These are phyloP conservation scores for Cladobotryum protrusum DNA, from an alignment of 2,329 filamentous ascomycete species.

Conservation along the genomic window DNA sequence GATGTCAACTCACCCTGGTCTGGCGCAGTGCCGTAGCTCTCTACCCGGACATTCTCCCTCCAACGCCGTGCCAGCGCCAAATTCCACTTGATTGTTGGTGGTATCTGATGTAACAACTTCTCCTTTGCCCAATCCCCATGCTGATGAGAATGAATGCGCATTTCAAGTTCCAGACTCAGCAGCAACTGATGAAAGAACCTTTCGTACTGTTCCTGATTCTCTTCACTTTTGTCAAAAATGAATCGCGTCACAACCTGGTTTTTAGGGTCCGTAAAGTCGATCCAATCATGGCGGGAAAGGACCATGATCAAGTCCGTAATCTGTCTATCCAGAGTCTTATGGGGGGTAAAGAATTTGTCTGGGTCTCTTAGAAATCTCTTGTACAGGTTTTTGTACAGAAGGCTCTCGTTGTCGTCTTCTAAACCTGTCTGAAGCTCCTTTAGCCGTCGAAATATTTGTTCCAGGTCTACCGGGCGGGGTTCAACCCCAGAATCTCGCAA, in stretches of 20 bases:
- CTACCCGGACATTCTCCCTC: constrained; percentile 63
- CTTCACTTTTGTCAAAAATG: constrained; percentile 55
- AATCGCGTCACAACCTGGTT: constrained; percentile 71
- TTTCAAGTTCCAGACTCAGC: constrained; percentile 63
- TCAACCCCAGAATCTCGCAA: constrained; percentile 52
- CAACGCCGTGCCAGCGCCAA: constrained; percentile 67
- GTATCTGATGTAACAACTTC: constrained; percentile 57
- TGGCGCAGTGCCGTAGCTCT: constrained; percentile 48
- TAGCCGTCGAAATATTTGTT: constrained; percentile 52
- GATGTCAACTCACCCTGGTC: constrained; percentile 40
- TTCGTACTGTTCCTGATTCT: constrained; percentile 52
- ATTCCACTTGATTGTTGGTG: constrained; percentile 66
- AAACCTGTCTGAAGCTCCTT: constrained; percentile 51
- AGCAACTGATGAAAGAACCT: constrained; percentile 73
- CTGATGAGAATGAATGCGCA: constrained; percentile 58
- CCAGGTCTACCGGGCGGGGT: constrained; percentile 56
- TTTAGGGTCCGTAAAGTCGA: constrained; percentile 62
- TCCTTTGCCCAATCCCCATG: constrained; percentile 60
- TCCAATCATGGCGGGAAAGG: constrained; percentile 63
- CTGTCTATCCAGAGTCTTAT: constrained; percentile 61
- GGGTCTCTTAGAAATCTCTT: constrained; percentile 61
- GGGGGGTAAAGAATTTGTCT: constrained; percentile 54
- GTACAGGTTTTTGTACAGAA: constrained; percentile 61
- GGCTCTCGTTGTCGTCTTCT: constrained; percentile 51
- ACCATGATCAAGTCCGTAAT: constrained; percentile 67